phyloP scores from a whole-genome alignment of 805 yeast species.

The Debaryomyces prosopidis region DNA sequence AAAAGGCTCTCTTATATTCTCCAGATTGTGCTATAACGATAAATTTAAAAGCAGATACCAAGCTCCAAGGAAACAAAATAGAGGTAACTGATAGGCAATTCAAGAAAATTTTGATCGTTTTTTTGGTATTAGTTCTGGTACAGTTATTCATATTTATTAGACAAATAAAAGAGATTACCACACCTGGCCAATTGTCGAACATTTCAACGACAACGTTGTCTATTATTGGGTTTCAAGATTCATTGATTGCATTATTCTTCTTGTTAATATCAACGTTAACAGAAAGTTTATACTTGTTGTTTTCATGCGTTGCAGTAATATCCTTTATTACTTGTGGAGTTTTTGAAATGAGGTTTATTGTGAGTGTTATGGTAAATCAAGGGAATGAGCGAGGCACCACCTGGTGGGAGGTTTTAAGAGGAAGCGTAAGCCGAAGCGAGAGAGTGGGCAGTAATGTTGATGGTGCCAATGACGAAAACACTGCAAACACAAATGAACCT shows the following conservation, averaged over 20 bases:
- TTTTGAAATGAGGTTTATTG: conserved; percentile 74
- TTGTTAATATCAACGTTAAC: conserved; percentile 57
- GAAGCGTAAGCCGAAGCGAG: conserved; percentile 45
- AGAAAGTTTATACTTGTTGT: conserved; percentile 60
- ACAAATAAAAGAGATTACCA: conserved; percentile 70
- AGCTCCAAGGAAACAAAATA: conserved; percentile 53
- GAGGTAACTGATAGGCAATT: conserved; percentile 44
- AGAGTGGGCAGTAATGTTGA: conserved; percentile 17
- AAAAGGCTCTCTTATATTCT: conserved; percentile 67
- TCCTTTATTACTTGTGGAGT: conserved; percentile 69
- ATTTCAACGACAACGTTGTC: conserved; percentile 57
- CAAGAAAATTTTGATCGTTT: conserved; percentile 45
- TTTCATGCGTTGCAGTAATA: conserved; percentile 68
- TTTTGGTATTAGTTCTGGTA: conserved; percentile 40
- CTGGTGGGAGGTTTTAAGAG: conserved; percentile 65
- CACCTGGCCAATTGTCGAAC: conserved; percentile 78
- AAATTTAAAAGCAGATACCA: conserved; percentile 14
- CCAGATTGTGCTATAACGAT: conserved; percentile 83
- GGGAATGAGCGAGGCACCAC: conserved; percentile 68
- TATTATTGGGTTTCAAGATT: conserved; percentile 71
- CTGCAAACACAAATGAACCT: neutral
- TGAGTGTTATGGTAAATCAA: conserved; percentile 67
- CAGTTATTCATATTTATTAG: conserved; percentile 61
- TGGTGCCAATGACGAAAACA: neutral
- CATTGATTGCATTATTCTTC: conserved; percentile 62